Evolutionary conservation across 2,329 filamentous ascomycete species (phyloP).

Genomic region (Pseudocercospora crystallina): DNA sequence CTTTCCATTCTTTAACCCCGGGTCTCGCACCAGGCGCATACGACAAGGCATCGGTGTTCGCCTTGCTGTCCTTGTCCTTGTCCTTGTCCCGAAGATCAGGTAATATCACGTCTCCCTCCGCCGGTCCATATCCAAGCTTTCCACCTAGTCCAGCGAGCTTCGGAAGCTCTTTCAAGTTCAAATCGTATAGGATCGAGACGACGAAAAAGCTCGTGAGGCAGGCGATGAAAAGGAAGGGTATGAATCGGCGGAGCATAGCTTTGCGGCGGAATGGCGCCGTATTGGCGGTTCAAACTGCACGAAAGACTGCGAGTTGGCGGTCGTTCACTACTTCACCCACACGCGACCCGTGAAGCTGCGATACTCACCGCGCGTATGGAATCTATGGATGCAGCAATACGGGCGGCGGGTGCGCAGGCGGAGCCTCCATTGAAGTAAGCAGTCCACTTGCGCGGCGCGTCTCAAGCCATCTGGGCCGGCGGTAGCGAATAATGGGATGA

Average conservation of each 20-base stretch:
- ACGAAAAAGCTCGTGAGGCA: conserved; percentile 34
- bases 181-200: conserved; percentile 37
- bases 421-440: no score
- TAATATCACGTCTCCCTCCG: conserved; percentile 25
- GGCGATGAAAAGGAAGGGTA: conserved; percentile 27
- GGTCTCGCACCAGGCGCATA: neutral
- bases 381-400: no score
- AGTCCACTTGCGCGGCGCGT: no score
- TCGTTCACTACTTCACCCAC: no score
- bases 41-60: conserved; percentile 7
- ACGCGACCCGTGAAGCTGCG: no score
- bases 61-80: conserved; percentile 14
- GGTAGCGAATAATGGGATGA: no score
- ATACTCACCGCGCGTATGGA: no score
- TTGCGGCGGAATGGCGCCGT: conserved; percentile 28
- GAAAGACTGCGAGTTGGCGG: no score
- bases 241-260: conserved; percentile 30
- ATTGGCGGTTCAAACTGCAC: conserved; percentile 2
- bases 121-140: conserved; percentile 31
- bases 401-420: no score
- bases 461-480: no score
- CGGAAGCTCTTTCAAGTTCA: conserved; percentile 41
- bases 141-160: conserved; percentile 43
- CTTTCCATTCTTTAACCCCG: conserved; percentile 23
- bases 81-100: conserved; percentile 22